Conservation (phyloP, 768 basidiomycete species). For the Russula earlei region DNA sequence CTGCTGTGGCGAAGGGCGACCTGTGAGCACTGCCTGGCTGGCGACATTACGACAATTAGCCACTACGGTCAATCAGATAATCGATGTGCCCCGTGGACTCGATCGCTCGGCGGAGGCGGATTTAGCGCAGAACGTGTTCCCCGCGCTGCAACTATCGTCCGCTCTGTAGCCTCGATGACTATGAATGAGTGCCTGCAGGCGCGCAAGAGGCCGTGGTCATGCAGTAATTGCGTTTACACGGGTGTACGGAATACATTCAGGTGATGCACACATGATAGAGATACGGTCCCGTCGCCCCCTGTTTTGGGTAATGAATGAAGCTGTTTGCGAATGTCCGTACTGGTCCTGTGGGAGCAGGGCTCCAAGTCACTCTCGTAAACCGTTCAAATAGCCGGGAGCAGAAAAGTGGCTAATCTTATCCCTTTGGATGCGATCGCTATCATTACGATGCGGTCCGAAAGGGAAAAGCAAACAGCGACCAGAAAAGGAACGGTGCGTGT, state of each 20-base stretch:
- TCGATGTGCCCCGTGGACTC: conserved; percentile 13
- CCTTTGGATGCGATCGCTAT: conserved; percentile 12
- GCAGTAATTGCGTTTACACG: conserved; percentile 16
- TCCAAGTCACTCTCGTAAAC: conserved; percentile 17
- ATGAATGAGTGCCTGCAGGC: conserved; percentile 18
- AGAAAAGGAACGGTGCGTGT: not conserved
- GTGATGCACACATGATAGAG: conserved; percentile 14
- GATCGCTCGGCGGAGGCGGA: conserved; percentile 19
- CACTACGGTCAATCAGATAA: conserved; percentile 15
- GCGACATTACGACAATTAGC: conserved; percentile 1
- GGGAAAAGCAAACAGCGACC: not conserved
- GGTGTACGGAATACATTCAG: conserved; percentile 18
- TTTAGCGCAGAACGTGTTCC: conserved; percentile 18
- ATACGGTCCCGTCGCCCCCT: conserved; percentile 14
- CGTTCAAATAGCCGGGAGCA: conserved; percentile 5
- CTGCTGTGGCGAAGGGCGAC: conserved; percentile 1
- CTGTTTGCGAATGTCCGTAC: conserved; percentile 12
- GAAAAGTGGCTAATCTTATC: conserved; percentile 16
- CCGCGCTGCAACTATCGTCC: conserved; percentile 14
- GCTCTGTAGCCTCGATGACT: conserved; percentile 16
- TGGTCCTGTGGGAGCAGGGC: conserved; percentile 15
- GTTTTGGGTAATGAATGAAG: conserved; percentile 17
- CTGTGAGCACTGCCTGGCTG: conserved; percentile 7
- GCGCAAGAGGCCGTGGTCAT: conserved; percentile 18
- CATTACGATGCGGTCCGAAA: conserved; percentile 13